phyloP scores from a whole-genome alignment of 202 grass and related monocot species.

The Schoenoplectus tabernaemontani region DNA sequence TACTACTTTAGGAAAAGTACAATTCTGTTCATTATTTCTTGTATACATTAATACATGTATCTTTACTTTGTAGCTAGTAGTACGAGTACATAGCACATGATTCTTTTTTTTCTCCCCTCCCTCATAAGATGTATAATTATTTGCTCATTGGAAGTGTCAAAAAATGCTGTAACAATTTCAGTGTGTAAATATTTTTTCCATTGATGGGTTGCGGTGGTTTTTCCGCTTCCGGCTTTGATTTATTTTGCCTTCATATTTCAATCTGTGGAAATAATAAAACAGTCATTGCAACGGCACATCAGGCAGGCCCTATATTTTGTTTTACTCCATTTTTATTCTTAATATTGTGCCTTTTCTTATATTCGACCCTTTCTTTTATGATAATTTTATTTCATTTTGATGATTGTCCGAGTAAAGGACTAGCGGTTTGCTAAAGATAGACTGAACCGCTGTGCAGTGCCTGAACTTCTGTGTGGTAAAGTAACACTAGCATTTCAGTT shows the following conservation, averaged over 20 bases:
- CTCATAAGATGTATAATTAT: constrained; percentile 20
- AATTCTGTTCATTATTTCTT: constrained; percentile 31
- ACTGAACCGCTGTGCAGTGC: background rate
- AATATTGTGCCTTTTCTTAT: background rate
- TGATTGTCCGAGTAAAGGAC: background rate
- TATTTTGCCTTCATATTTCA: background rate
- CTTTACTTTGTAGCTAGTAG: constrained; percentile 14
- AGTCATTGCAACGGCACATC: background rate
- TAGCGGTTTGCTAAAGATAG: background rate
- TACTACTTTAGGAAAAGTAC: constrained; percentile 8
- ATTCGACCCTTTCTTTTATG: background rate
- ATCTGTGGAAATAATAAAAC: constrained; percentile 7
- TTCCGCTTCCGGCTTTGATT: constrained; percentile 2
- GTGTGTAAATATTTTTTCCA: constrained; percentile 2
- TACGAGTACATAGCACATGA: constrained; percentile 24
- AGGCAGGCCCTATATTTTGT: background rate
- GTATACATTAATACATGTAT: constrained; percentile 16
- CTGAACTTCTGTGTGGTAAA: background rate
- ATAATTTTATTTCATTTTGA: background rate
- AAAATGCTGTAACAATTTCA: constrained; percentile 22
- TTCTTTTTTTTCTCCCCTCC: constrained; percentile 16
- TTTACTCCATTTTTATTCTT: background rate
- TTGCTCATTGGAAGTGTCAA: constrained; percentile 15
- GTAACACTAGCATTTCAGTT: background rate
- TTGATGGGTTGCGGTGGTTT: constrained; percentile 2